A percentile compares a stretch with the other conserved stretches of the same genome.
Evolutionary conservation across 1,139 yeast genomes (phyloP).

Genomic region (Suzukiozyma palmioleophila): DNA sequence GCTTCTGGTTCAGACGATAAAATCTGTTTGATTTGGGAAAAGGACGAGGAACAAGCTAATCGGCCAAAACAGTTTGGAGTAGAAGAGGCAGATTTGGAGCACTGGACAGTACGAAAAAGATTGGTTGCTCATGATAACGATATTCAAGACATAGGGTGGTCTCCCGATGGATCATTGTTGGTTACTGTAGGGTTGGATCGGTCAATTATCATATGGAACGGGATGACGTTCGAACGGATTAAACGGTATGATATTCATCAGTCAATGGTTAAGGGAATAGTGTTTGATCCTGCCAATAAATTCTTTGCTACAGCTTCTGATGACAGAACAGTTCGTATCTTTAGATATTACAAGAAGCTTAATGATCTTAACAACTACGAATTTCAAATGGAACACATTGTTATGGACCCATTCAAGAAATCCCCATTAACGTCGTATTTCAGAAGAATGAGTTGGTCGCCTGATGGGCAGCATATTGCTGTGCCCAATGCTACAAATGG

Average conservation of each 20-base stretch:
- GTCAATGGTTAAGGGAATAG: conserved; percentile 93
- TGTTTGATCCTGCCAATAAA: conserved; percentile 96
- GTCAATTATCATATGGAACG: conserved; percentile 91
- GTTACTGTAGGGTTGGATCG: conserved; percentile 94
- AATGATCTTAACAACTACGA: conserved; percentile 68
- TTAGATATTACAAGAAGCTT: conserved; percentile 68
- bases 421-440: conserved; percentile 93
- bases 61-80: conserved; percentile 45
- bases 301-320: conserved; percentile 96
- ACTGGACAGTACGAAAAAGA: conserved; percentile 90
- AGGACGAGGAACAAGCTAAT: conserved; percentile 58
- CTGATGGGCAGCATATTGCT: conserved; percentile 95
- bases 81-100: conserved; percentile 67
- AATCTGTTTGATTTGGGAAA: conserved; percentile 88
- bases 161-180: conserved; percentile 84
- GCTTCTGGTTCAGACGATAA: conserved; percentile 97
- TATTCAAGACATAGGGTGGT: conserved; percentile 96
- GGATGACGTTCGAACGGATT: conserved; percentile 82
- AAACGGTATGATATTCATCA: conserved; percentile 90
- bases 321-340: conserved; percentile 84
- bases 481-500: conserved; percentile 98
- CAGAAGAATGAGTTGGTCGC: conserved; percentile 93
- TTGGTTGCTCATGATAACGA: conserved; percentile 96
- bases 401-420: conserved; percentile 77
- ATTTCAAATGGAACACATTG: conserved; percentile 80